Evolutionary conservation across 1,284 basidiomycete species (phyloP), one percentile per base, ranked within the genome.

Genomic region (Apiotrichum brassicae): DNA sequence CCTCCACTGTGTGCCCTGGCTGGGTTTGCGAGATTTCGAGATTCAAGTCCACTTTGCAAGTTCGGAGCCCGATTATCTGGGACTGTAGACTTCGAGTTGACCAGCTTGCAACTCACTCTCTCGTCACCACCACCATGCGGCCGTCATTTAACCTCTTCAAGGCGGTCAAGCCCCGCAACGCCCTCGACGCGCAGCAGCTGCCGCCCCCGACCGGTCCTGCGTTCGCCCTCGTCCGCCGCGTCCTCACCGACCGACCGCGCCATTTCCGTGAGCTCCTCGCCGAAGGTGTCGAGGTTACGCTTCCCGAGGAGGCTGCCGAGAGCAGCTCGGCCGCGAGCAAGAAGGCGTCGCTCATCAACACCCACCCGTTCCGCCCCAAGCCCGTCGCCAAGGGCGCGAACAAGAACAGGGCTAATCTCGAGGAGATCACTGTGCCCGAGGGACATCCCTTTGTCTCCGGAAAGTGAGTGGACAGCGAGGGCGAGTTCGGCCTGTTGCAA

Each of bases 361-460:
- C 41, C 25, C 30, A 44, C 30, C 18, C 40, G 19, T 40, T 41
- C 22, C 37, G 44, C 26, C 26, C 7, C 24, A 34, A 18, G 18
- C 30, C 33, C 28, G n/a, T 36, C 26, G 40, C 38, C 22, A 48
- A 52, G 43, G 25, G 9, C 23, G 53, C 46, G 49, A 35, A 39
- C 34, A 55, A 43, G 46, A 49, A 33, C 24, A n/a, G n/a, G n/a
- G 14, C 8, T 14, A 56, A 26, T 18, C 38, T 38, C 23, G 42
- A 37, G 22, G 23, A 13, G 22, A 43, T 48, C 22, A 18, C 13
- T 12, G 56, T 68, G 4, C 66, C 67, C 14, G 57, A 59, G 22
- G 64, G 59, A 12, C 67, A 70, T 51, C 67, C 66, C 6, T 71
- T 67, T 34, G 38, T 63, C 7, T 68, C 67, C 16, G 58, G 54